These are phyloP conservation scores for Verticillium isaacii DNA, from an alignment of 2,329 filamentous ascomycete genomes.

Conservation along the genomic window DNA sequence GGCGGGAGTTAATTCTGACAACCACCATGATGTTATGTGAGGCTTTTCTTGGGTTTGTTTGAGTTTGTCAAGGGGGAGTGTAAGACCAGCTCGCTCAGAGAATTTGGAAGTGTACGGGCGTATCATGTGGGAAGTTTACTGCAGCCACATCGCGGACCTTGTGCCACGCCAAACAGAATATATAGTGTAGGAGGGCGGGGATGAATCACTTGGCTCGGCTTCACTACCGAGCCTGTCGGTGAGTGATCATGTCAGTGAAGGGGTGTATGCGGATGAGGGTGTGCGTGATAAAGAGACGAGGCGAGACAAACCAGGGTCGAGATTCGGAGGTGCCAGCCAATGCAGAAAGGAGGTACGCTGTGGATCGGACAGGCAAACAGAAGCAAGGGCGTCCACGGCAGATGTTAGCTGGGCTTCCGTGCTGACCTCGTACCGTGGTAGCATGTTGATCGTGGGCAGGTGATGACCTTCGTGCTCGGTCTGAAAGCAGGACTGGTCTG, in stretches of 20 bases:
- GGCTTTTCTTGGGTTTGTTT: background rate
- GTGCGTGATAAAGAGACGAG: background rate
- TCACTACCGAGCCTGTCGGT: background rate
- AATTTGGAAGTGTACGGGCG: background rate
- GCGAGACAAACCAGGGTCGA: background rate
- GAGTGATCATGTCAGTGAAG: background rate
- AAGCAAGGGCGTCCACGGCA: background rate
- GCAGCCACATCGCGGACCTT: slow-evolving; percentile 6
- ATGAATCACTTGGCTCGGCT: background rate
- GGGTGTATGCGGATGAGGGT: slow-evolving; percentile 4
- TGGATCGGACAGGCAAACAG: background rate
- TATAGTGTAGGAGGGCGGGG: background rate
- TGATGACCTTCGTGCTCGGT: background rate
- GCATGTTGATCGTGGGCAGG: background rate
- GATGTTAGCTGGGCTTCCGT: background rate
- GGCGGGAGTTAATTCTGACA: slow-evolving; percentile 5
- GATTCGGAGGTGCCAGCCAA: background rate
- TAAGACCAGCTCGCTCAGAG: background rate
- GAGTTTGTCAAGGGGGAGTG: background rate
- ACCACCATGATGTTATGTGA: slow-evolving; percentile 6
- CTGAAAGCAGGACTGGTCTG: background rate
- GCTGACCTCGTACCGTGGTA: background rate
- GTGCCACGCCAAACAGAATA: slow-evolving; percentile 6
- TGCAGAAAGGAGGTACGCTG: background rate
- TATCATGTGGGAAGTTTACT: slow-evolving; percentile 3